A percentile compares a stretch with the other conserved stretches of the same genome.
Conservation (phyloP, 257 asterid genomes). For the Fraxinus quadrangulata region DNA sequence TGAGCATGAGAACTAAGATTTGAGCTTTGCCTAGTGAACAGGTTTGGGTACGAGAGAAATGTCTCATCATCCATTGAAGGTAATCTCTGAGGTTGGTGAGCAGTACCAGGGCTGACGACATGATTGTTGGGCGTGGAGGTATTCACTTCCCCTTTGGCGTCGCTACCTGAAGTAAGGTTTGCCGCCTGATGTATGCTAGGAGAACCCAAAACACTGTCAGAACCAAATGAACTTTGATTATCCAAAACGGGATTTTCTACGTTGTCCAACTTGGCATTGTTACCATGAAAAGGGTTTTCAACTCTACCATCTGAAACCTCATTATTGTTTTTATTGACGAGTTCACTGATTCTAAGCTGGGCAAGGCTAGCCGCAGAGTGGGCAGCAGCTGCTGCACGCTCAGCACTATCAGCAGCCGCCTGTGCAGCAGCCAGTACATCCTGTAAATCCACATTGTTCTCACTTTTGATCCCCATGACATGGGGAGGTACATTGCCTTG, state of each 20-base stretch:
- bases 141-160: not conserved
- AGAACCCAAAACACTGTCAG: conserved; percentile 32
- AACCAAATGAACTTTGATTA: conserved; percentile 35
- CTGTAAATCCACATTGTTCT: conserved; percentile 54
- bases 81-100: conserved; percentile 68
- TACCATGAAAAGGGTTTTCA: conserved; percentile 56
- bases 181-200: conserved; percentile 15
- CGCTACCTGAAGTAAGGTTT: conserved; percentile 32
- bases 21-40: conserved; percentile 63
- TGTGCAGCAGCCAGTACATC: conserved; percentile 88
- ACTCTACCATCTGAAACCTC: conserved; percentile 30
- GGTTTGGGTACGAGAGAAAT: conserved; percentile 72
- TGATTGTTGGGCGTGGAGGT: not conserved
- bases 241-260: conserved; percentile 32
- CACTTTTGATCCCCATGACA: conserved; percentile 32
- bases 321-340: conserved; percentile 47
- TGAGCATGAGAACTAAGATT: conserved; percentile 40
- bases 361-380: conserved; percentile 92
- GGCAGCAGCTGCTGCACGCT: conserved; percentile 91
- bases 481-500: conserved; percentile 37
- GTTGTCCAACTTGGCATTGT: conserved; percentile 28
- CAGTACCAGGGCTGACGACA: conserved; percentile 23
- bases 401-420: conserved; percentile 93
- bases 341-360: conserved; percentile 72
- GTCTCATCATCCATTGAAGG: conserved; percentile 84